Evolutionary conservation across 2,329 filamentous ascomycete genomes (phyloP), one percentile per base, ranked within the genome.

Genomic region (Colletotrichum lupini): DNA sequence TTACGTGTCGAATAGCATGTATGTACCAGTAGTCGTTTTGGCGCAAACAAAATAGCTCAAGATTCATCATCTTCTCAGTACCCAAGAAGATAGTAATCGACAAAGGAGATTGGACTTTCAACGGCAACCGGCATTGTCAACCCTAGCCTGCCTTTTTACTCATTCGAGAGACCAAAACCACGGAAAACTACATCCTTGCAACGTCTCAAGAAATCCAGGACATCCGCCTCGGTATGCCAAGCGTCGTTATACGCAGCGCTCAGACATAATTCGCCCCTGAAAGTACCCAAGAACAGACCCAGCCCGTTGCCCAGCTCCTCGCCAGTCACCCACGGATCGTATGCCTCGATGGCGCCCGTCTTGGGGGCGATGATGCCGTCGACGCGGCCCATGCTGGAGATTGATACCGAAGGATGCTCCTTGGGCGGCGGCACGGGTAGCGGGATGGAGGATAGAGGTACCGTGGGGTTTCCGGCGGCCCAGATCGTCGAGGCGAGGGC

Each of bases 241-340:
- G 83, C 83, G 67, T 85, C 81, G 67, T 86, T 86, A 30, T 82
- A 86, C 5, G 80, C 83, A 9, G 78, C 81, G 61, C 83, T 86
- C 24, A 86, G 71, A 0, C 76, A 79, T 56, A 86, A n/a, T 42
- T 76, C 71, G 0, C 80, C 82, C 4, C 78, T 76, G 66, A 80
- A 86, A 0, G 81, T 85, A 0, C 81, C 83, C 22, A 86, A 72
- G 49, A 84, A 86, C n/a, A 86, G n/a, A 0, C 77, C 82, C 16
- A 82, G 22, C 0, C 81, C 80, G 30, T 76, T 86, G 0, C 83
- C 79, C 2, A 86, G 76, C 68, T 86, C 85, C 67, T 87, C 85
- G 0, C 84, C 85, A 0, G 84, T 85, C 0, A 86, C 84, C 84
- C 85, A 86, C 0, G 84, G 83, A 14, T 82, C 75, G 2, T 78